Conservation (phyloP, 768 basidiomycete genomes). For the Amanita exitialis region DNA sequence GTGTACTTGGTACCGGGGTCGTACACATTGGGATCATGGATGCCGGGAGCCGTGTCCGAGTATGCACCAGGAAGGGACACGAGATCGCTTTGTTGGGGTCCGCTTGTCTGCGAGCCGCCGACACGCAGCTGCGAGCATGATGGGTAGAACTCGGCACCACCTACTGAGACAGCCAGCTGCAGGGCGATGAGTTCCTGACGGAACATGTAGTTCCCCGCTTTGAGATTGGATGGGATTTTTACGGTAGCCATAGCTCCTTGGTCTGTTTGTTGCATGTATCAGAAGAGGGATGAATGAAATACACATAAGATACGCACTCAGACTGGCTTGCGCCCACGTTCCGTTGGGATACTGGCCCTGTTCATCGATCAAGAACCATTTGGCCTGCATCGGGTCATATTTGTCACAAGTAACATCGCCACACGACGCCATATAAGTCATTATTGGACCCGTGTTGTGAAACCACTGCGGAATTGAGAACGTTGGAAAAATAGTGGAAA, state of each 20-base stretch:
- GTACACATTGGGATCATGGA: slow-evolving; percentile 25
- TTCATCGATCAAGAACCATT: slow-evolving; percentile 47
- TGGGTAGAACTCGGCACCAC: slow-evolving; percentile 80
- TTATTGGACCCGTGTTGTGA: slow-evolving; percentile 22
- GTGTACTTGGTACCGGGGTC: slow-evolving; percentile 20
- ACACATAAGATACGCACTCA: background rate
- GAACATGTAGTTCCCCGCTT: slow-evolving; percentile 64
- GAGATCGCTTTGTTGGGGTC: slow-evolving; percentile 35
- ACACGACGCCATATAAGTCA: slow-evolving; percentile 32
- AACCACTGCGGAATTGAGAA: slow-evolving; percentile 9
- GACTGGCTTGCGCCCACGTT: background rate
- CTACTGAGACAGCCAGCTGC: slow-evolving; percentile 42
- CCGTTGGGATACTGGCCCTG: slow-evolving; percentile 23
- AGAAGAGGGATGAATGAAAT: background rate
- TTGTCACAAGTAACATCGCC: slow-evolving; percentile 30
- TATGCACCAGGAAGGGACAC: slow-evolving; percentile 71
- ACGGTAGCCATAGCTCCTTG: slow-evolving; percentile 28
- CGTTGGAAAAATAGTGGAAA: slow-evolving; percentile 1
- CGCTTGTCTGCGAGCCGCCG: slow-evolving; percentile 41
- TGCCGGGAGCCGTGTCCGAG: slow-evolving; percentile 58
- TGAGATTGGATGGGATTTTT: slow-evolving; percentile 39
- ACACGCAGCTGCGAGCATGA: slow-evolving; percentile 54
- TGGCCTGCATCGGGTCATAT: slow-evolving; percentile 30
- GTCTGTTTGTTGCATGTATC: slow-evolving; percentile 17
- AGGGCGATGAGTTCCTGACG: slow-evolving; percentile 77